phyloP scores from a whole-genome alignment of 2,329 filamentous ascomycete genomes.

The Penicillium sp. region DNA sequence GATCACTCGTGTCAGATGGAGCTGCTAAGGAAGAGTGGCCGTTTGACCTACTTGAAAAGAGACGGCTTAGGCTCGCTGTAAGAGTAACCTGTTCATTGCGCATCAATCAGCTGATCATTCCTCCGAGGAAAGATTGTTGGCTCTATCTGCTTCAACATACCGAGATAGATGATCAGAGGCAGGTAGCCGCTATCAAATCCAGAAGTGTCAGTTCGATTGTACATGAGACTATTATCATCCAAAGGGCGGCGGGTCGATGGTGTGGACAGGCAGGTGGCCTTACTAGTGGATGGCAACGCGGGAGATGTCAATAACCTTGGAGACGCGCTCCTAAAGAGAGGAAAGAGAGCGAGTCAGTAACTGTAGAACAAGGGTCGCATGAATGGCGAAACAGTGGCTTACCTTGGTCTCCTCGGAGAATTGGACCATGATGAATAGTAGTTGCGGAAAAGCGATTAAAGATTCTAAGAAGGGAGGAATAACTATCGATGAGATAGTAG shows the following conservation, averaged over 20 bases:
- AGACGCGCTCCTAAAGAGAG: slow-evolving; percentile 81
- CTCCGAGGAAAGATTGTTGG: neutral
- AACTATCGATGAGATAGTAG: neutral
- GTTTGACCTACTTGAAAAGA: slow-evolving; percentile 64
- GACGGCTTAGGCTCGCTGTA: slow-evolving; percentile 89
- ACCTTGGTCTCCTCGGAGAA: slow-evolving; percentile 99
- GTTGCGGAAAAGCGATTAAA: neutral
- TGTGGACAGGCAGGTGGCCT: slow-evolving; percentile 38
- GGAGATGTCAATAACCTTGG: slow-evolving; percentile 92
- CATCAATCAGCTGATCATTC: slow-evolving; percentile 23
- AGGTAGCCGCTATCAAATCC: slow-evolving; percentile 76
- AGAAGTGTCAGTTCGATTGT: slow-evolving; percentile 23
- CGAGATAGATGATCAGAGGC: slow-evolving; percentile 94
- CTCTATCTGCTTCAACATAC: slow-evolving; percentile 53
- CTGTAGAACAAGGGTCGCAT: neutral
- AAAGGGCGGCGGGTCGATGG: neutral
- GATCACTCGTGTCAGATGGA: slow-evolving; percentile 20
- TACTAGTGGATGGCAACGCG: slow-evolving; percentile 96
- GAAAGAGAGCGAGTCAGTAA: slow-evolving; percentile 10
- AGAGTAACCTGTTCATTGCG: slow-evolving; percentile 71
- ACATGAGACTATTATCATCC: neutral
- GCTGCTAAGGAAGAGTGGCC: slow-evolving; percentile 30
- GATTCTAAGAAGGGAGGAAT: neutral
- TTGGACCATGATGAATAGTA: slow-evolving; percentile 52
- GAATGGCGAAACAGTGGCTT: slow-evolving; percentile 17